A percentile compares a stretch with the other conserved stretches of the same genome.
phyloP scores from a whole-genome alignment of 164 flowering plant species.

The Echeveria elegans region DNA sequence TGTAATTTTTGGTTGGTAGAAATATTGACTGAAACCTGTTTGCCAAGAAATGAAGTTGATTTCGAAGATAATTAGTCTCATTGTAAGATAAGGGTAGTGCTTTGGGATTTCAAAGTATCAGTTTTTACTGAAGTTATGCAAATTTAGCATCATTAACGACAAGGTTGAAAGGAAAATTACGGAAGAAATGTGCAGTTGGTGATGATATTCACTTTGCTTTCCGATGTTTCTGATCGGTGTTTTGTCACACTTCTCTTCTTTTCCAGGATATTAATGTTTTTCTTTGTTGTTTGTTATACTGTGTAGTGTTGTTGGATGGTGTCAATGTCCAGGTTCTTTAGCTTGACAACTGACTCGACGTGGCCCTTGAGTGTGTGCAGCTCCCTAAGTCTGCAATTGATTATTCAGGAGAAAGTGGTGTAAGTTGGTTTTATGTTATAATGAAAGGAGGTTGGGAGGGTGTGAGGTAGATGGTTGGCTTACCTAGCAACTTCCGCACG shows the following conservation, averaged over 20 bases:
- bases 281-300: constrained; percentile 22
- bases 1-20: neutral
- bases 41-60: neutral
- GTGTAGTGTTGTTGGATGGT: constrained; percentile 72
- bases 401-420: neutral
- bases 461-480: neutral
- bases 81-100: too few species aligned
- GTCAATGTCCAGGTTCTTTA: constrained; percentile 64
- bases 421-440: neutral
- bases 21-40: neutral
- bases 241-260: neutral
- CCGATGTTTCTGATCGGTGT: neutral
- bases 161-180: neutral
- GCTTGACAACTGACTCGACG: constrained; percentile 73
- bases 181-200: neutral
- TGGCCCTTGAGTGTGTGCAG: constrained; percentile 70
- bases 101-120: neutral
- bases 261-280: neutral
- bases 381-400: constrained; percentile 48
- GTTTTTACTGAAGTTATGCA: neutral
- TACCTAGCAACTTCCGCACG: constrained; percentile 97
- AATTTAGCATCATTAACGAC: neutral
- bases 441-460: neutral
- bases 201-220: neutral
- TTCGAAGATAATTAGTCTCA: neutral